These are phyloP conservation scores for Vishniacozyma victoriae DNA, from an alignment of 768 basidiomycete species.

Conservation along the genomic window DNA sequence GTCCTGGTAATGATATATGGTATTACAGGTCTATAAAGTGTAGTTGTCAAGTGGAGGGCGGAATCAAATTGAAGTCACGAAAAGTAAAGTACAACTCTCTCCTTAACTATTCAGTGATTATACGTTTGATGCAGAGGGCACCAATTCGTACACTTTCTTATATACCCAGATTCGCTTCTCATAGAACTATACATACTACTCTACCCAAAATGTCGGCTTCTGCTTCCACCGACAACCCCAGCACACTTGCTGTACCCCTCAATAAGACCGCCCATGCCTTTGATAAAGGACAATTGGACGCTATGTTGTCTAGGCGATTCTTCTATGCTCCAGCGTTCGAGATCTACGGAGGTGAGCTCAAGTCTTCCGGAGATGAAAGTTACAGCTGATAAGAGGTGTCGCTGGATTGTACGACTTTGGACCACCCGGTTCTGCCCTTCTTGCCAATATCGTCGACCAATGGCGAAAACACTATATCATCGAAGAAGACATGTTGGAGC, in stretches of 20 bases:
- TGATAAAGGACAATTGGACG: constrained; percentile 78
- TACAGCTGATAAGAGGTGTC: constrained; percentile 58
- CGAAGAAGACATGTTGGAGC: constrained; percentile 96
- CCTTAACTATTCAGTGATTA: no score
- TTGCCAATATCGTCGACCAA: constrained; percentile 92
- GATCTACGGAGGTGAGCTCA: constrained; percentile 83
- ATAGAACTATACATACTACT: neutral
- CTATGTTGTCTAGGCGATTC: constrained; percentile 79
- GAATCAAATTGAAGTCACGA: neutral
- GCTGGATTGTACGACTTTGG: constrained; percentile 98
- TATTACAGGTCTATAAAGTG: neutral
- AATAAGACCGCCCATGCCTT: constrained; percentile 83
- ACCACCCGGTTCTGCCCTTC: constrained; percentile 88
- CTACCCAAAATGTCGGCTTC: constrained; percentile 19
- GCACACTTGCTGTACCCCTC: constrained; percentile 47
- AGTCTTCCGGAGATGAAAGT: neutral
- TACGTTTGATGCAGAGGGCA: no score
- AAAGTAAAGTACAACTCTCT: neutral
- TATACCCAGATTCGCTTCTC: no score
- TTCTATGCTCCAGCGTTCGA: constrained; percentile 98
- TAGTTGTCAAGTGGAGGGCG: neutral
- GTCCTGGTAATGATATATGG: no score
- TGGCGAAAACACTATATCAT: constrained; percentile 98
- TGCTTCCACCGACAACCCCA: constrained; percentile 38
- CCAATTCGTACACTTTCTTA: no score